Evolutionary conservation across 495 filamentous ascomycete species (phyloP).

Genomic region (Penicillium riverlandense): DNA sequence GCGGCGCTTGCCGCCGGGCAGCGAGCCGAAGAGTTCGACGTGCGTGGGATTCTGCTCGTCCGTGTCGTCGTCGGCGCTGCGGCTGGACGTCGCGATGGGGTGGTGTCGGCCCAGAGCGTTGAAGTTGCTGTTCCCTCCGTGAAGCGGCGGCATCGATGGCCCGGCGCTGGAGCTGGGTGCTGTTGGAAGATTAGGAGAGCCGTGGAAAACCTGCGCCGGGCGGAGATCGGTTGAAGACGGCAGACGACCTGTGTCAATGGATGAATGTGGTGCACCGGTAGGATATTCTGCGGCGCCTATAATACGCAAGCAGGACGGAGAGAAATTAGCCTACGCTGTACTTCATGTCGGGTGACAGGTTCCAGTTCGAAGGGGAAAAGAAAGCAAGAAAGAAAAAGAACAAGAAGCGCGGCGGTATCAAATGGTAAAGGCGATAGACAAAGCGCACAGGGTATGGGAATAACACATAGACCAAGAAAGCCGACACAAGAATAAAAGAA

Average conservation of each 20-base stretch:
- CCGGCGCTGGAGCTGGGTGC: slow-evolving; percentile 41
- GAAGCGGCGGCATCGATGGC: slow-evolving; percentile 63
- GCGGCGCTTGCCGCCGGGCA: slow-evolving; percentile 80
- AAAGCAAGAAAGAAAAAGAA: slow-evolving; percentile 14
- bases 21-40: slow-evolving; percentile 69
- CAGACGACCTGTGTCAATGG: slow-evolving; percentile 14
- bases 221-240: slow-evolving; percentile 50
- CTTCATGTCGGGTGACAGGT: slow-evolving; percentile 12
- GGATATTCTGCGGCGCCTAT: slow-evolving; percentile 36
- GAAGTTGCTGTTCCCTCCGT: slow-evolving; percentile 54
- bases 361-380: slow-evolving; percentile 11
- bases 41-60: slow-evolving; percentile 42
- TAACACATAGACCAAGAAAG: slow-evolving; percentile 11
- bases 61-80: slow-evolving; percentile 26
- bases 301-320: slow-evolving; percentile 10
- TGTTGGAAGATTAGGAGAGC: slow-evolving; percentile 59
- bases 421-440: slow-evolving; percentile 14
- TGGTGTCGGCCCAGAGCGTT: slow-evolving; percentile 41
- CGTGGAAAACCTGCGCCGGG: slow-evolving; percentile 70
- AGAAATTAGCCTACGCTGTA: slow-evolving; percentile 42
- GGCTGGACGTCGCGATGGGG: slow-evolving; percentile 32
- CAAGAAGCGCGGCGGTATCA: slow-evolving; percentile 3
- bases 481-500: slow-evolving; percentile 24
- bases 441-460: slow-evolving; percentile 21
- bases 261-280: slow-evolving; percentile 19